Conservation (phyloP, 83 land plant genomes). For the Diphasiastrum complanatum region DNA sequence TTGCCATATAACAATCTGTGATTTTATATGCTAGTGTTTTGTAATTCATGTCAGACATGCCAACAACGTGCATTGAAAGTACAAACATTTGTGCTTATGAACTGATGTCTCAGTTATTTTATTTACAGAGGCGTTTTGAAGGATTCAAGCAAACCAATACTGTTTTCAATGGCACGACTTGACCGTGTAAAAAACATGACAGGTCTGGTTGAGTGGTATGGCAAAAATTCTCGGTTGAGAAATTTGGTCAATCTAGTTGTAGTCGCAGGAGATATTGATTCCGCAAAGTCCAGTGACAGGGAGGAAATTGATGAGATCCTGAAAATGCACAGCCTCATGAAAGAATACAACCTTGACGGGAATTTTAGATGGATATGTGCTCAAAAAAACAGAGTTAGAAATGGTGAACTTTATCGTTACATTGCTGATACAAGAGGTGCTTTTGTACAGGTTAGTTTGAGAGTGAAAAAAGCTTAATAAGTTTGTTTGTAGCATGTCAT, state of each 20-base stretch:
- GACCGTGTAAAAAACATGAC: slow-evolving; percentile 81
- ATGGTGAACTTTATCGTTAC: slow-evolving; percentile 78
- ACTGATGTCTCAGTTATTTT: background rate
- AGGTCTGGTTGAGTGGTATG: slow-evolving; percentile 80
- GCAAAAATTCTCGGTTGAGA: slow-evolving; percentile 45
- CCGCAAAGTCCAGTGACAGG: slow-evolving; percentile 76
- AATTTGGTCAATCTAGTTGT: slow-evolving; percentile 69
- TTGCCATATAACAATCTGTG: too few relatives aligned
- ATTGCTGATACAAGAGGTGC: slow-evolving; percentile 88
- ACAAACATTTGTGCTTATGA: too few relatives aligned
- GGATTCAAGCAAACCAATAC: slow-evolving; percentile 69
- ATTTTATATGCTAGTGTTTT: too few relatives aligned
- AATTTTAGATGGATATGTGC: slow-evolving; percentile 80
- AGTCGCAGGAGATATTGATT: slow-evolving; percentile 74
- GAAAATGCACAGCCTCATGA: slow-evolving; percentile 66
- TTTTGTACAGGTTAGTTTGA: slow-evolving; percentile 47
- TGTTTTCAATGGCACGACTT: slow-evolving; percentile 93
- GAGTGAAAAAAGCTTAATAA: background rate
- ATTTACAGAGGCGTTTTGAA: slow-evolving; percentile 51
- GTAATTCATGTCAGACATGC: too few relatives aligned
- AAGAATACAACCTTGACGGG: slow-evolving; percentile 62
- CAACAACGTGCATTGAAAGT: too few relatives aligned
- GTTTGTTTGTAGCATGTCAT: background rate
- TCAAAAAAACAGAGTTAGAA: slow-evolving; percentile 61
- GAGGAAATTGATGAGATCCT: slow-evolving; percentile 81